Evolutionary conservation across 495 filamentous ascomycete genomes (phyloP).

Genomic region (Talaromyces ruber): DNA sequence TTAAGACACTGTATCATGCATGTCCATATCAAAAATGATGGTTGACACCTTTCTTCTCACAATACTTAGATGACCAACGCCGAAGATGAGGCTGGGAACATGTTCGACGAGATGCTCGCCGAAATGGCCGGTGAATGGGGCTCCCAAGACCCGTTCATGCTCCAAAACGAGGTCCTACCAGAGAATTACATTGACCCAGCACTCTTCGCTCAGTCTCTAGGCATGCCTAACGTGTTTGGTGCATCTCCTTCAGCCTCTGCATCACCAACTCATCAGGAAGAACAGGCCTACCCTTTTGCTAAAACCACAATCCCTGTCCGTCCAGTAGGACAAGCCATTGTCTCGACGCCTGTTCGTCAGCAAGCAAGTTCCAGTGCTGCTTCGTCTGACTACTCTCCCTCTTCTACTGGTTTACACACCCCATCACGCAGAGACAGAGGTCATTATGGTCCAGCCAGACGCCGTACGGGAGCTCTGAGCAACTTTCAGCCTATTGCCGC

Average conservation of each 20-base stretch:
- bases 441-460: not conserved
- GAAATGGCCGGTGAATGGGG: not conserved
- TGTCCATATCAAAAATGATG: not conserved
- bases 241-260: not conserved
- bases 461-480: not conserved
- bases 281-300: not conserved
- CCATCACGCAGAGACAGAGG: not conserved
- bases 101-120: not conserved
- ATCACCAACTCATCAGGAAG: not conserved
- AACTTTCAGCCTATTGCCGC: not conserved
- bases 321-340: not conserved
- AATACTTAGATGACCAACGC: not conserved
- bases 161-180: not conserved
- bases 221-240: not conserved
- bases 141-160: not conserved
- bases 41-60: not conserved
- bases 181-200: not conserved
- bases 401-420: not conserved
- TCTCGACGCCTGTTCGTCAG: not conserved
- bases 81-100: not conserved
- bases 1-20: not conserved
- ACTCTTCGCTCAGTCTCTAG: not conserved
- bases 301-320: no score
- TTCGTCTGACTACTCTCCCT: not conserved
- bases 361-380: not conserved